These are phyloP conservation scores for Tetradesmus obliquus DNA, from an alignment of 139 green algal genomes.

Conservation along the genomic window DNA sequence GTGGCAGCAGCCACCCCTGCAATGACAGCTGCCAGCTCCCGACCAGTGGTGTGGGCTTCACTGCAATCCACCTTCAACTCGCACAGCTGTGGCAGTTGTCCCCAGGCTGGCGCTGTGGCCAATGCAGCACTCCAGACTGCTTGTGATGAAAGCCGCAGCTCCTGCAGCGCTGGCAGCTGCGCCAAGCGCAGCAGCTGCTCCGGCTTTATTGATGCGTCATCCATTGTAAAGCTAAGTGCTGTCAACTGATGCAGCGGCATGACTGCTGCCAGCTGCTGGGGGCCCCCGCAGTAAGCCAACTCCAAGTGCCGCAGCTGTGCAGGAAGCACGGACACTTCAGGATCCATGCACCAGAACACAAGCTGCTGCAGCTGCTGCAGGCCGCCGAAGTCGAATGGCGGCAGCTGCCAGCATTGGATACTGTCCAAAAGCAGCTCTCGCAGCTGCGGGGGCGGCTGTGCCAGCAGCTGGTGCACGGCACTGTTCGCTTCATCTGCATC, in stretches of 20 bases:
- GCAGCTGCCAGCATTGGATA: background rate
- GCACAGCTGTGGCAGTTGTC: too few species aligned
- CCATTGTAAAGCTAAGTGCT: background rate
- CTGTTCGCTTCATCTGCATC: background rate
- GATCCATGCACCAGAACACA: background rate
- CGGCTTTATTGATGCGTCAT: background rate
- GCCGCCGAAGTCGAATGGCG: background rate
- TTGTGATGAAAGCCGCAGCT: too few species aligned
- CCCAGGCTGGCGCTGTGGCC: too few species aligned
- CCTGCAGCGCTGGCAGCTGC: too few species aligned
- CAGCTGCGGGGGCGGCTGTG: background rate
- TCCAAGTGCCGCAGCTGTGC: background rate
- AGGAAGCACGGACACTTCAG: background rate
- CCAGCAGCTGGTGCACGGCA: background rate
- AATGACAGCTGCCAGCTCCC: too few species aligned
- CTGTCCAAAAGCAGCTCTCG: background rate
- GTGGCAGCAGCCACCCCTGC: too few species aligned
- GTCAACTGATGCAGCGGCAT: background rate
- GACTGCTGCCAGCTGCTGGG: background rate
- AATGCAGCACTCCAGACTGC: too few species aligned
- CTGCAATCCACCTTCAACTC: too few species aligned
- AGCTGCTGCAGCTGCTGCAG: background rate
- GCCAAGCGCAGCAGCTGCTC: background rate
- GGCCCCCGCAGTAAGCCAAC: too few species aligned
- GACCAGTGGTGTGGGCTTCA: too few species aligned